phyloP scores from a whole-genome alignment of 2,329 filamentous ascomycete species.

The Ophioceras dolichostomum region DNA sequence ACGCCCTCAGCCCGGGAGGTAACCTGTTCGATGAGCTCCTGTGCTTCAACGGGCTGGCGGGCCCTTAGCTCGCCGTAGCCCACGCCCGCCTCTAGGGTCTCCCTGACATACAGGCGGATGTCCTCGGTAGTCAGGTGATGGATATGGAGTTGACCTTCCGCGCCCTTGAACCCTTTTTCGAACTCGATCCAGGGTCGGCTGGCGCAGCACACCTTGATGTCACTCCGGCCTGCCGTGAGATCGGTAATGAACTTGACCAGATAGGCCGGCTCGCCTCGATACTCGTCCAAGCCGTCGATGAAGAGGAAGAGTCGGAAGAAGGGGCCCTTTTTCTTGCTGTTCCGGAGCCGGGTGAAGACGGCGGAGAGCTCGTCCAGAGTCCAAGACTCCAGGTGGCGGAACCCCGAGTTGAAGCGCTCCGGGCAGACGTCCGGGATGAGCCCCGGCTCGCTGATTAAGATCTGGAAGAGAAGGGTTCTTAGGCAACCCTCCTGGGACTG shows the following conservation, averaged over 20 bases:
- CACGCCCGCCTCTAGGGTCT: background rate
- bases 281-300: constrained; percentile 15
- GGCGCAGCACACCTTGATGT: constrained; percentile 17
- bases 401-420: background rate
- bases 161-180: constrained; percentile 5
- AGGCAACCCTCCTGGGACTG: constrained; percentile 21
- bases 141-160: constrained; percentile 4
- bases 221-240: background rate
- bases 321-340: background rate
- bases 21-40: constrained; percentile 4
- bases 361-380: background rate
- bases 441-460: constrained; percentile 9
- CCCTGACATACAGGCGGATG: constrained; percentile 5
- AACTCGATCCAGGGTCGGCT: constrained; percentile 16
- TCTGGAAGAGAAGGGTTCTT: constrained; percentile 17
- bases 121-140: constrained; percentile 8
- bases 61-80: background rate
- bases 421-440: constrained; percentile 6
- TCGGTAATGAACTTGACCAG: constrained; percentile 3
- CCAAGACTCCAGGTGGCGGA: background rate
- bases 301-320: constrained; percentile 8
- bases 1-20: constrained; percentile 7
- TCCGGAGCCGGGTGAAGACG: background rate
- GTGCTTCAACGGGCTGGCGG: background rate
- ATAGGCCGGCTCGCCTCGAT: constrained; percentile 4